These are phyloP conservation scores for Schwanniomyces vanrijiae DNA, from an alignment of 805 yeast species.

Conservation along the genomic window DNA sequence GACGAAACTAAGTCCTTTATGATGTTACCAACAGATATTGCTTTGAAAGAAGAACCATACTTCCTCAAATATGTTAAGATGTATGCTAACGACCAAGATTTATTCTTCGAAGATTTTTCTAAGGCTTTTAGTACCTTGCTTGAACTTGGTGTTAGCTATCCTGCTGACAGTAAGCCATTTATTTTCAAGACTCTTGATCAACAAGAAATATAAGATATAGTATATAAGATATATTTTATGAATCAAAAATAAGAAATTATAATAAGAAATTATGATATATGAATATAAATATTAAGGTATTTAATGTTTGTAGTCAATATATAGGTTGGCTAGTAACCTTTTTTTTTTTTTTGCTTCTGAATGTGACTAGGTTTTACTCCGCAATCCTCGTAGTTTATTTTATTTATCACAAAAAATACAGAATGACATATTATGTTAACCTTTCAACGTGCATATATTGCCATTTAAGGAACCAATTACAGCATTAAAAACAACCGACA, in stretches of 20 bases:
- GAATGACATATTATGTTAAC: no score
- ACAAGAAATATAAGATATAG: conserved; percentile 39
- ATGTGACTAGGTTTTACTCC: no score
- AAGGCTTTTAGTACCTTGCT: conserved; percentile 45
- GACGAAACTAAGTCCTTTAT: conserved; percentile 39
- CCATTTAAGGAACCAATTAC: no score
- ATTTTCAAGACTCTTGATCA: conserved; percentile 69
- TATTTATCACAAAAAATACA: no score
- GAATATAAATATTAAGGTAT: no score
- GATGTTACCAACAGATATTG: conserved; percentile 64
- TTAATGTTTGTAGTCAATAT: no score
- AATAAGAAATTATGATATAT: no score
- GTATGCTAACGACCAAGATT: conserved; percentile 50
- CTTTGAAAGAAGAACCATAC: conserved; percentile 45
- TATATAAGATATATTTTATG: neutral
- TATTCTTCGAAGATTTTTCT: conserved; percentile 51
- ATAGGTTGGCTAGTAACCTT: no score
- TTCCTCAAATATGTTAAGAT: conserved; percentile 46
- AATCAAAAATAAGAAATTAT: no score
- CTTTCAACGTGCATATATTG: neutral
- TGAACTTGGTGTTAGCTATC: conserved; percentile 50
- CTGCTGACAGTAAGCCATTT: conserved; percentile 43
- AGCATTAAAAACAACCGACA: neutral
- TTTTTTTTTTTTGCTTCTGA: no score
- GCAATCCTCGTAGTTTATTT: no score